These are phyloP conservation scores for Tanacetum coccineum DNA, from an alignment of 129 eudicot species.

Conservation along the genomic window DNA sequence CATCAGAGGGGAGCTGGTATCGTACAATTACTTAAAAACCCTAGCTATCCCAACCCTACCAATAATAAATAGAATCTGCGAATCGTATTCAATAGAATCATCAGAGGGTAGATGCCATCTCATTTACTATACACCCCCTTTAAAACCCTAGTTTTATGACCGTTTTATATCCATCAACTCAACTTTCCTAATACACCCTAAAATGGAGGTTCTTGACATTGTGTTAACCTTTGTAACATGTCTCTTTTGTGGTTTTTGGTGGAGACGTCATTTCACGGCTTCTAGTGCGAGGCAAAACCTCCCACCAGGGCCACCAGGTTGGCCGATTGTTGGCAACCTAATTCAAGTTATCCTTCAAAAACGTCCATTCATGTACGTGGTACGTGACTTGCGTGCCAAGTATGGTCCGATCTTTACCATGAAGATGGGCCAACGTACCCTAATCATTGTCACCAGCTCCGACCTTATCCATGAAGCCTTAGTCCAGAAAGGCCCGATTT, in stretches of 20 bases:
- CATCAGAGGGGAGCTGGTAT: constrained; percentile 3
- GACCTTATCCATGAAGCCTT: constrained; percentile 95
- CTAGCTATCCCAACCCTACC: constrained; percentile 23
- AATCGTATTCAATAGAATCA: constrained; percentile 28
- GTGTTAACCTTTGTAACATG: constrained; percentile 28
- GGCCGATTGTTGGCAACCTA: constrained; percentile 91
- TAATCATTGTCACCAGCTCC: constrained; percentile 67
- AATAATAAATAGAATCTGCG: constrained; percentile 24
- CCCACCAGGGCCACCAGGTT: constrained; percentile 95
- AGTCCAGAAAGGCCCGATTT: constrained; percentile 64
- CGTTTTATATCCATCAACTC: constrained; percentile 16
- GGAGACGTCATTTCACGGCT: constrained; percentile 41
- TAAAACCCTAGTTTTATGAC: constrained; percentile 18
- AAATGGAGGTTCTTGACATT: constrained; percentile 57
- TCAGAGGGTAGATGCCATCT: constrained; percentile 41
- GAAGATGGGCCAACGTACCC: constrained; percentile 96
- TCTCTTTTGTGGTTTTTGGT: constrained; percentile 55
- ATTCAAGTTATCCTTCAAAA: constrained; percentile 80
- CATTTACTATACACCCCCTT: constrained; percentile 34
- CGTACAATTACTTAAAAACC: constrained; percentile 12
- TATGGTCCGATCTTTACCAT: constrained; percentile 96
- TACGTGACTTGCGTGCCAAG: constrained; percentile 65
- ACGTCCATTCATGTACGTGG: constrained; percentile 72
- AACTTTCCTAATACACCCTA: constrained; percentile 9
- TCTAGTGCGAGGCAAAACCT: constrained; percentile 38